Percentiles rank a stretch among this genome's conserved stretches.
These are phyloP conservation scores for Pestalotiopsis sp. DNA, from an alignment of 2,329 filamentous ascomycete genomes.

Conservation along the genomic window DNA sequence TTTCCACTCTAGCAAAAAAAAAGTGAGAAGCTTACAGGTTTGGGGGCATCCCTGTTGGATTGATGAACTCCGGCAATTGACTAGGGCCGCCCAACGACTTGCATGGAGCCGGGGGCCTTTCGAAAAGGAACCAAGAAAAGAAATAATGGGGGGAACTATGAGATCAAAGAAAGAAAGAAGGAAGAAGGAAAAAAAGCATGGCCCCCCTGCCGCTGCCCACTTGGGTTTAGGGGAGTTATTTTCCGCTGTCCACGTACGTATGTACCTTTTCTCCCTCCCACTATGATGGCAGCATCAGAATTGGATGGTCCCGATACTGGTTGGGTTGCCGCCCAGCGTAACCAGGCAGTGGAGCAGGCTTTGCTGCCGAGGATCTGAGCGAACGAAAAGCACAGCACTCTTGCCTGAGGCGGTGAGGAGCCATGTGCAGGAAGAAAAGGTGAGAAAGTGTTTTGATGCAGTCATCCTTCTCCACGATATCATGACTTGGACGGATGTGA, in stretches of 20 bases:
- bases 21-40: constrained; percentile 5
- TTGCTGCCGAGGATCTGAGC: constrained; percentile 13
- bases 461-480: constrained; percentile 10
- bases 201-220: neutral
- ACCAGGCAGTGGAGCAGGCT: constrained; percentile 6
- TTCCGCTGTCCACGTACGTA: neutral
- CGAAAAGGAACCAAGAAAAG: neutral
- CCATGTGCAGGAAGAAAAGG: neutral
- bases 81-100: constrained; percentile 4
- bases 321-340: constrained; percentile 10
- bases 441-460: neutral
- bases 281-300: constrained; percentile 5
- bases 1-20: neutral
- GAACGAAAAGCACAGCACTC: constrained; percentile 7
- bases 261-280: neutral
- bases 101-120: neutral
- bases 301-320: neutral
- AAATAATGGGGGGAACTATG: neutral
- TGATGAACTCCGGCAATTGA: constrained; percentile 12
- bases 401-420: constrained; percentile 7
- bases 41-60: constrained; percentile 7
- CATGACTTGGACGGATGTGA: constrained; percentile 10
- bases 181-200: neutral
- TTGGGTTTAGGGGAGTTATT: constrained; percentile 3
- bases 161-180: neutral